phyloP scores from a whole-genome alignment of 306 rosid species.

The Prunus armeniaca region DNA sequence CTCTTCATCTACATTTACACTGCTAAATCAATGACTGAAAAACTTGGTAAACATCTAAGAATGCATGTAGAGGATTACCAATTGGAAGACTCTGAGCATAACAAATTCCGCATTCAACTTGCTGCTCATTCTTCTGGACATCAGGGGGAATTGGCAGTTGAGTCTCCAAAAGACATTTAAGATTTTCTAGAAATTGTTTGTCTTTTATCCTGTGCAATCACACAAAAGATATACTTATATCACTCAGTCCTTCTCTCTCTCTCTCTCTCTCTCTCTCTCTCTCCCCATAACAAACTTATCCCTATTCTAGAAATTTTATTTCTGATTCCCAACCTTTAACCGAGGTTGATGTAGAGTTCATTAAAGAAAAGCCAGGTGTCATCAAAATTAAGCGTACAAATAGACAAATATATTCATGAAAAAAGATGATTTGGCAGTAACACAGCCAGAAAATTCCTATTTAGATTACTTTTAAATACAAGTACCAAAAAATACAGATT shows the following conservation, averaged over 20 bases:
- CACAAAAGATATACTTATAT: background rate
- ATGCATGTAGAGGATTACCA: constrained; percentile 22
- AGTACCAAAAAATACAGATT: background rate
- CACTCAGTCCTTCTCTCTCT: background rate
- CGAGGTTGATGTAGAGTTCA: background rate
- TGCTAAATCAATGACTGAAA: constrained; percentile 13
- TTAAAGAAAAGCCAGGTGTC: background rate
- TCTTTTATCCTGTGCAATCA: constrained; percentile 19
- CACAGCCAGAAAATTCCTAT: background rate
- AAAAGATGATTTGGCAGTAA: background rate
- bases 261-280: too few species aligned
- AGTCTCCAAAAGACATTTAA: constrained; percentile 25
- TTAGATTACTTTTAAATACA: background rate
- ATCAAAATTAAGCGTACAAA: background rate
- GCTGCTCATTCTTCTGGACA: constrained; percentile 24
- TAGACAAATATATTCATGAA: background rate
- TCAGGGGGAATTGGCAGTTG: constrained; percentile 28
- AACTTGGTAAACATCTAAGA: background rate
- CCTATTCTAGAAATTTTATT: background rate
- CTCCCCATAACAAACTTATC: background rate
- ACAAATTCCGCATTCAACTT: constrained; percentile 44
- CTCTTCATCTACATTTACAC: constrained; percentile 30
- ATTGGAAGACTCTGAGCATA: constrained; percentile 41
- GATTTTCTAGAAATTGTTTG: constrained; percentile 30
- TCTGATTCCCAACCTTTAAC: background rate